Percentiles rank a stretch among this genome's conserved stretches.
Evolutionary conservation across 345 rosid genomes (phyloP).

Genomic region (Corchorus olitorius): DNA sequence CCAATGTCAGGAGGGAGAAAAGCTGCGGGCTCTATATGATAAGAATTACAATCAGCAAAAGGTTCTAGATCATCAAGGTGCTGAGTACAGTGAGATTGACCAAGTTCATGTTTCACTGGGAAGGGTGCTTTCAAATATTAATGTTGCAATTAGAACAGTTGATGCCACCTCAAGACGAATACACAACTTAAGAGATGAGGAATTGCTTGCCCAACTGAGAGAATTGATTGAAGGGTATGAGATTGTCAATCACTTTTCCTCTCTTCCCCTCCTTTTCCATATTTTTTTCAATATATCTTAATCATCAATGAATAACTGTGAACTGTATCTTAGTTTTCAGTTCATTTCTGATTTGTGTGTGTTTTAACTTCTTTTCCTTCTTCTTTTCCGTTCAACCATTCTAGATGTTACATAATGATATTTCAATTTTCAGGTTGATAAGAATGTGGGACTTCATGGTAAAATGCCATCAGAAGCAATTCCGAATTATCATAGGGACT

Average conservation of each 20-base stretch:
- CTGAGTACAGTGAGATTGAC: constrained; percentile 77
- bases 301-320: too few species aligned
- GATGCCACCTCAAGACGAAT: constrained; percentile 75
- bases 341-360: too few species aligned
- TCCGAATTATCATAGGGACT: constrained; percentile 19
- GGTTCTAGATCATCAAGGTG: constrained; percentile 68
- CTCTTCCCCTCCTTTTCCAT: neutral
- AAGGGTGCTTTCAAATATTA: constrained; percentile 68
- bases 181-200: constrained; percentile 82
- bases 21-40: constrained; percentile 69
- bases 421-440: constrained; percentile 20
- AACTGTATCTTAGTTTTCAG: too few species aligned
- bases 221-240: constrained; percentile 73
- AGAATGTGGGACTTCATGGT: constrained; percentile 32
- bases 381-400: neutral
- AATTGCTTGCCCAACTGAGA: constrained; percentile 73
- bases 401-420: neutral
- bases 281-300: too few species aligned
- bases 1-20: constrained; percentile 75
- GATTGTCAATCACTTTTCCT: neutral
- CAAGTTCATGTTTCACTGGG: constrained; percentile 61
- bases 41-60: constrained; percentile 64
- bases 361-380: too few species aligned
- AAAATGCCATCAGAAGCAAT: constrained; percentile 40
- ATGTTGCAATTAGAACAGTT: constrained; percentile 65